Conservation (phyloP, 108 stramenopile species). For the Schizochytrium sp. region DNA sequence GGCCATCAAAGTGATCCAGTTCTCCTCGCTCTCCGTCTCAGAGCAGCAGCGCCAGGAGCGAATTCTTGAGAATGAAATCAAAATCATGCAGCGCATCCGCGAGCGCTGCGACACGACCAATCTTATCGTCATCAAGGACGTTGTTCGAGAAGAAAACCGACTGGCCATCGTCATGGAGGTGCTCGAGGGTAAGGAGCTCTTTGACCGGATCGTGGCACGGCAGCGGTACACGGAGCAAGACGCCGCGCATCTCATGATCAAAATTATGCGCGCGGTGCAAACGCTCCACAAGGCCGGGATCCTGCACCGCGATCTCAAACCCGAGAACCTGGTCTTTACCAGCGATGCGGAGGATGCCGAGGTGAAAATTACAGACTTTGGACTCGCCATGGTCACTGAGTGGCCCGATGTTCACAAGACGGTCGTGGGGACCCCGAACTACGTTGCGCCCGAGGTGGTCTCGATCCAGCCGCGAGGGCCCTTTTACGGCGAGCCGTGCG, state of each 20-base stretch:
- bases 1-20: background rate
- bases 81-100: background rate
- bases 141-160: conserved; percentile 5
- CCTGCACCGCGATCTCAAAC: conserved; percentile 30
- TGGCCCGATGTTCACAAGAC: conserved; percentile 15
- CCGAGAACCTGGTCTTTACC: conserved; percentile 29
- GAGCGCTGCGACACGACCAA: conserved; percentile 5
- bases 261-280: conserved; percentile 15
- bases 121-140: background rate
- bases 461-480: background rate
- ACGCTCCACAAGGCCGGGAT: conserved; percentile 23
- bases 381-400: conserved; percentile 17
- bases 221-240: conserved; percentile 67
- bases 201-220: conserved; percentile 75
- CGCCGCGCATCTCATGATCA: conserved; percentile 26
- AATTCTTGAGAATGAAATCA: background rate
- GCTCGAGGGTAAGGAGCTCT: conserved; percentile 52
- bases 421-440: conserved; percentile 30
- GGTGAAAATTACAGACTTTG: conserved; percentile 30
- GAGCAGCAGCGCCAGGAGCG: background rate
- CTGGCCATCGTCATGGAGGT: conserved; percentile 26
- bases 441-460: conserved; percentile 35
- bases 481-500: conserved; percentile 7
- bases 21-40: background rate
- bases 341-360: conserved; percentile 17